Evolutionary conservation across 345 rosid genomes (phyloP).

Genomic region (Dovyalis caffra): DNA sequence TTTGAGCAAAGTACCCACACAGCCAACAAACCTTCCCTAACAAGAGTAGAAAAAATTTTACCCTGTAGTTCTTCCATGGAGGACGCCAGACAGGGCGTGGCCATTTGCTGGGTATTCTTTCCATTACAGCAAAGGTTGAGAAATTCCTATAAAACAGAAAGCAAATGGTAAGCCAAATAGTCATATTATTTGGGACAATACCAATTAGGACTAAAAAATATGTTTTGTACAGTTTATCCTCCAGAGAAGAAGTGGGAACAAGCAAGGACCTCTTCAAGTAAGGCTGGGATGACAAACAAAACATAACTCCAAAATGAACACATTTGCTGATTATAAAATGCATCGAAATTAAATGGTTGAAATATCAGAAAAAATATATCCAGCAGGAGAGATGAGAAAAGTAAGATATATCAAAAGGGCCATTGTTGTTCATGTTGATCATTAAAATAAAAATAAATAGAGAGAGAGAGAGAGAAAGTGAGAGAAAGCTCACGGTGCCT

Average conservation of each 20-base stretch:
- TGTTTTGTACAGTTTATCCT: neutral
- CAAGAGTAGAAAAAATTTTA: slow-evolving; percentile 24
- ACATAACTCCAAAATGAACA: too few species aligned
- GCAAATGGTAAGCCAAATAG: slow-evolving; percentile 1
- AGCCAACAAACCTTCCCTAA: neutral
- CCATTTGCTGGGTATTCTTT: slow-evolving; percentile 97
- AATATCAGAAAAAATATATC: neutral
- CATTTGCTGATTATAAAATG: neutral
- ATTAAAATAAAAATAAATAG: neutral
- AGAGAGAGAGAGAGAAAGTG: neutral
- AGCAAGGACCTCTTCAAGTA: neutral
- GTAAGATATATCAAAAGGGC: neutral
- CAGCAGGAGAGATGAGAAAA: neutral
- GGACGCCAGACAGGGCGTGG: slow-evolving; percentile 97
- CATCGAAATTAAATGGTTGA: neutral
- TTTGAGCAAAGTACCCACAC: neutral
- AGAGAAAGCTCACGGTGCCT: slow-evolving; percentile 55
- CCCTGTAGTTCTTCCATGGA: slow-evolving; percentile 99
- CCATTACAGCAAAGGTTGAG: slow-evolving; percentile 85
- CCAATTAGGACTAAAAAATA: neutral
- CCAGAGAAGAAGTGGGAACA: neutral
- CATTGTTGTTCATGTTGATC: neutral
- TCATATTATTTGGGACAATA: neutral
- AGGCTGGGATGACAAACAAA: neutral
- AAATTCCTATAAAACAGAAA: slow-evolving; percentile 47